Base-by-base conservation (phyloP, 2,329 filamentous ascomycete species). In the Raffaelea ambrosiae region DNA sequence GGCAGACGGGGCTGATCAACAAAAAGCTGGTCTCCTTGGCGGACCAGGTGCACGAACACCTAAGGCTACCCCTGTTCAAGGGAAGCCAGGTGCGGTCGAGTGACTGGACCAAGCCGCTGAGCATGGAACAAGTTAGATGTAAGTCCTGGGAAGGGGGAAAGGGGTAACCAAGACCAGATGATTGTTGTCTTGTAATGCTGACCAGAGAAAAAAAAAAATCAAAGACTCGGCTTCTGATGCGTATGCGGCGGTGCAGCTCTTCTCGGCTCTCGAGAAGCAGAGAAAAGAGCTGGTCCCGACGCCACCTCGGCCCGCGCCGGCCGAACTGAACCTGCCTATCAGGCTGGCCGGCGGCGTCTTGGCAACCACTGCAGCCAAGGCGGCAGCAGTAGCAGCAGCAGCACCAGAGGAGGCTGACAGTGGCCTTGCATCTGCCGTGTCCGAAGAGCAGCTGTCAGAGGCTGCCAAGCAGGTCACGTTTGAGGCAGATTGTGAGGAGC, bases 161-260 rank as follows among this genome's bases (percentile, higher is more conserved):
- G 36, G 19, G 22, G 7, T 40, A 19, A 7, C 18, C 5, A 20
- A 20, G 38, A 8, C n/a, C 22, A 20, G n/a, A n/a, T n/a, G n/a
- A n/a, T n/a, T 42, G 5, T 13, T 42, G 11, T 13, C 16, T 19
- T 9, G 7, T 11, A 2, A 29, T 29, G 7, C 26, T 29, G 26
- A 29, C 26, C n/a, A n/a, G n/a, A n/a, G n/a, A n/a, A n/a, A n/a
- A n/a, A n/a, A n/a, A n/a, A 29, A 13, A 7, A 53, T 18, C 36
- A 21, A 55, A 86, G 83, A 90, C 63, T 81, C 87, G 10, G 88
- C 88, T 13, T 83, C 86, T 1, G 88, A 95, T 62, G 84, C 88
- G 0, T 96, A 95, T 60, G 88, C 86, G 50, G 79, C 82, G 40
- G 65, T 85, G 11, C 83, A 87, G 48, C 68, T 96, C 2, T 95